Base-by-base conservation (phyloP, 495 filamentous ascomycete genomes). In the Podospora fimiseda region DNA sequence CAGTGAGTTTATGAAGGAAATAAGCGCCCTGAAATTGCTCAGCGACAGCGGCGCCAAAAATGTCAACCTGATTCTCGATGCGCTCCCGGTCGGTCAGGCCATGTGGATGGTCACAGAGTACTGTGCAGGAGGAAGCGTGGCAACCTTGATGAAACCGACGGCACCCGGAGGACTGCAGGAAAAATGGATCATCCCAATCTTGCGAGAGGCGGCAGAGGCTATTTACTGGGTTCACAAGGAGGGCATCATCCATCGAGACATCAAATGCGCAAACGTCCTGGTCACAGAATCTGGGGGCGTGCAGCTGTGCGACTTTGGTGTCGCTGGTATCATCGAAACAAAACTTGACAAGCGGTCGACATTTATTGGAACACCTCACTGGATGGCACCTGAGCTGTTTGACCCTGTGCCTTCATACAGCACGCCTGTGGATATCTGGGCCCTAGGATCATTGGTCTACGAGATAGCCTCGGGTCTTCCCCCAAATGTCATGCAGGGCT, bases 51-150 rank as follows among this genome's bases (percentile, higher is more conserved):
- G 86, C 19, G 92, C 90, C 1, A 83, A 85, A 59, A 96, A 96
- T 61, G 87, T 98, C 67, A 97, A 95, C 60, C 82, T 86, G 50
- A 80, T 95, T 18, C 85, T 92, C 60, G 90, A 94, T 56, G 90
- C 89, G 1, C 81, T 95, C 41, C 83, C 89, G 1, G 84, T 96
- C 22, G 88, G 92, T 41, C 82, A 87, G 47, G 82, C 91, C 57
- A 80, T 98, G 69, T 98, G 93, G 93, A 84, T 98, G 68, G 84
- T 96, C 51, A 94, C 87, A 52, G 93, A 97, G 61, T 95, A 95
- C 66, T 95, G 90, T 58, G 90, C 89, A 21, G 93, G 93, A 51
- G 93, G 93, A 23, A 96, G 91, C 71, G 85, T 98, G n/a, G 81
- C 88, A 43, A 96, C 94, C 9, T 69, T 98, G 58, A 79, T 79